Conservation (phyloP, 2,329 filamentous ascomycete species). For the Phaeosphaeria sp. region DNA sequence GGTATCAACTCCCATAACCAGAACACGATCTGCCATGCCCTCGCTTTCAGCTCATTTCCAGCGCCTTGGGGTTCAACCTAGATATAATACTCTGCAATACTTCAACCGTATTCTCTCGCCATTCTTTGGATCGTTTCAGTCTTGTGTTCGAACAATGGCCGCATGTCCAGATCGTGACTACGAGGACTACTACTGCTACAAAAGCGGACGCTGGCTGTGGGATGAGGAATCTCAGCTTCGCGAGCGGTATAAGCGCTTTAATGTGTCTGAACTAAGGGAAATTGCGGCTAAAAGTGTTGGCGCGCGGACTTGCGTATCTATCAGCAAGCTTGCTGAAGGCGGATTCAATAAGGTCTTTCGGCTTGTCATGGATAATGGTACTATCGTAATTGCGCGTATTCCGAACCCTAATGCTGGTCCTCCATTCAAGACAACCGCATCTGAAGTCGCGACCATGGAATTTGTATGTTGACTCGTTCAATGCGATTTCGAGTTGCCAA, state of each 20-base stretch:
- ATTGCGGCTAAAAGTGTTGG: constrained; percentile 39
- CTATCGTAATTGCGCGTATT: constrained; percentile 19
- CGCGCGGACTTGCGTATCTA: constrained; percentile 40
- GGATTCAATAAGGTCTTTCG: constrained; percentile 33
- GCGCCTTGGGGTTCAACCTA: too few relatives aligned
- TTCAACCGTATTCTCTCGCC: too few relatives aligned
- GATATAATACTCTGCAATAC: too few relatives aligned
- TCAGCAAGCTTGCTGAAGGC: constrained; percentile 40
- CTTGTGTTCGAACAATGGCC: too few relatives aligned
- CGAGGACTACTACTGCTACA: constrained; percentile 17
- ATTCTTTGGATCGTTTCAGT: too few relatives aligned
- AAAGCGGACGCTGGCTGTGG: constrained; percentile 34
- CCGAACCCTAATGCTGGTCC: constrained; percentile 25
- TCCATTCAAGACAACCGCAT: constrained; percentile 16
- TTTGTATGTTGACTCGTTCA: constrained; percentile 18
- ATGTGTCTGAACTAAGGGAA: constrained; percentile 43
- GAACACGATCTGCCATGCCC: too few relatives aligned
- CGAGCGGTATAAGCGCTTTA: constrained; percentile 43
- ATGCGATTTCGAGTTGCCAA: neutral
- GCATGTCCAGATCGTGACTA: constrained; percentile 6
- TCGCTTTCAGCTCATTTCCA: too few relatives aligned
- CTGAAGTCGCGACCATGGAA: constrained; percentile 31
- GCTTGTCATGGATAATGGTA: constrained; percentile 30
- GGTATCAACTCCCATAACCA: too few relatives aligned
- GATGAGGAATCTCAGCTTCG: constrained; percentile 43